Base-by-base conservation (phyloP, 2,329 filamentous ascomycete species). In the Monosporascus cannonballus region DNA sequence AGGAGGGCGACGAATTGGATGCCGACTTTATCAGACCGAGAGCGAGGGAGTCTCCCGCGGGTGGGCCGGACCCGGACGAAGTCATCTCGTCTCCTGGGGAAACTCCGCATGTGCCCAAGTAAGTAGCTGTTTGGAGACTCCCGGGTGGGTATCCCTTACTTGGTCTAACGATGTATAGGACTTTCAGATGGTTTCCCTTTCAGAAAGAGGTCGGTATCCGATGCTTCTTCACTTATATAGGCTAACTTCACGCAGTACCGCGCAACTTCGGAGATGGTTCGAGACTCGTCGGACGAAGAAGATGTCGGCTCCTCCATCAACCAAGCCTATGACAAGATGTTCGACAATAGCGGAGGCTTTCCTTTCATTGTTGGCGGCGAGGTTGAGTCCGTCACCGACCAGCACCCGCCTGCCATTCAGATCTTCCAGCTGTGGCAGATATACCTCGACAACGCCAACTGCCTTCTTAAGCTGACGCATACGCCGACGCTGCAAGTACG, bases 361-460 rank as follows among this genome's bases (percentile, higher is more conserved):
- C 80, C 80, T 2, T 83, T 84, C 59, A 69, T 80, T 30, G 70
- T 82, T 17, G 77, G 78, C 27, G 75, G 74, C 27, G 64, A 70
- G 9, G 64, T 65, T 17, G 63, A 69, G 18, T 71, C 70, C 47
- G 69, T 81, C 48, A 75, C 75, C 3, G 69, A 72, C 48, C 66
- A 72, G 17, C 80, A 83, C 56, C 82, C 82, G 9, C 65, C 76
- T 2, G 71, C 78, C 24, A 77, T 84, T 20, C 80, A 84, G 53
- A 83, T 84, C 50, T 79, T 85, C 54, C 77, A 81, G 58, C 71
- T 86, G 18, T 89, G 86, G 85, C 84, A 88, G 66, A 76, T 81
- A 17, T 89, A 86, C 62, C 76, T 89, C 42, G 79, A 83, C 56
- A 87, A 87, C 60, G 80, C 89, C 59, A 84, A 89, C 59, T 84